Percentiles rank a stretch among this genome's conserved stretches.
Evolutionary conservation across 1,284 basidiomycete species (phyloP).

Genomic region (Hemileia vastatrix): DNA sequence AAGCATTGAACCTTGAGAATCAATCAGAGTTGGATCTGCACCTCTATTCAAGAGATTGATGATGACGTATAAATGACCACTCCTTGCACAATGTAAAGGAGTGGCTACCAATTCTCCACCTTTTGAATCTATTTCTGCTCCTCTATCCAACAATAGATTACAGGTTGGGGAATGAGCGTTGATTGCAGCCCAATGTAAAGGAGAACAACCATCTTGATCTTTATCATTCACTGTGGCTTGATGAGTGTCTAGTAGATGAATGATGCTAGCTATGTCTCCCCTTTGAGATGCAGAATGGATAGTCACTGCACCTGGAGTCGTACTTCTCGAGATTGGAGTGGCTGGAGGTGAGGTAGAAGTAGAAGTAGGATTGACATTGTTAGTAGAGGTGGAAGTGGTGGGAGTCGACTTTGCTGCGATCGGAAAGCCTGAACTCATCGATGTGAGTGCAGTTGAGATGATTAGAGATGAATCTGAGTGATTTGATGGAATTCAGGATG

Average conservation of each 20-base stretch:
- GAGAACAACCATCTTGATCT: constrained; percentile 83
- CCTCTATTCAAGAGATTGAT: constrained; percentile 77
- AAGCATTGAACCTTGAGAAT: constrained; percentile 93
- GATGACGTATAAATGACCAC: constrained; percentile 88
- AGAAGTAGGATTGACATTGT: not conserved
- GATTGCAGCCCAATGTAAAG: constrained; percentile 94
- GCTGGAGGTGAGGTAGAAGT: not conserved
- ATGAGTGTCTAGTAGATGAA: constrained; percentile 62
- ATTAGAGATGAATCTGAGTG: not conserved
- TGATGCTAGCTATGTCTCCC: constrained; percentile 64
- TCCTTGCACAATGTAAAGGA: constrained; percentile 92
- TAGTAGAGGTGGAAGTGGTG: not conserved
- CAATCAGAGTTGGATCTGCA: constrained; percentile 80
- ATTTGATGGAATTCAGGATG: not conserved
- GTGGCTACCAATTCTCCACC: constrained; percentile 90
- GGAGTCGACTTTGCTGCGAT: not conserved
- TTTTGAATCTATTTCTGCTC: constrained; percentile 82
- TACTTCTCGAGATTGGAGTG: not conserved
- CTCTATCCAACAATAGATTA: constrained; percentile 83
- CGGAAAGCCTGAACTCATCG: not conserved
- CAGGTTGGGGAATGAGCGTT: constrained; percentile 71
- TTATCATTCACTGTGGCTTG: constrained; percentile 64
- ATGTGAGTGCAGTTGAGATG: not conserved
- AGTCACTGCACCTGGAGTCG: constrained; percentile 47
- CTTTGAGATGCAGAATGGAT: constrained; percentile 80